These are phyloP conservation scores for Solanum hybrid DNA, from an alignment of 305 asterid species.

Conservation along the genomic window DNA sequence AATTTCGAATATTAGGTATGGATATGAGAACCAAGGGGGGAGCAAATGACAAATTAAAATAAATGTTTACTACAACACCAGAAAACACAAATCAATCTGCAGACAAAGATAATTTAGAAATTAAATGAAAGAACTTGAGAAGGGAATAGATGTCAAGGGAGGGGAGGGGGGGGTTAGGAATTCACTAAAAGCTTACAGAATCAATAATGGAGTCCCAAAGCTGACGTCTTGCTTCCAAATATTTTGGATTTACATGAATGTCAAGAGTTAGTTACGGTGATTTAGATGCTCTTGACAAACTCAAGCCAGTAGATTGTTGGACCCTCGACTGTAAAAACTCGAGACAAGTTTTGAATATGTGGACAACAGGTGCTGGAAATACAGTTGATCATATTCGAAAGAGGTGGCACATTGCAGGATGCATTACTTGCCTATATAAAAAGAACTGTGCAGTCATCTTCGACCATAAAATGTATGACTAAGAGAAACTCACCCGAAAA, in stretches of 20 bases:
- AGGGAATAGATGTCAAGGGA: background rate
- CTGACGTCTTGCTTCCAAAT: constrained; percentile 61
- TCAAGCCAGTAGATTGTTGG: constrained; percentile 47
- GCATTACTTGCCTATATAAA: constrained; percentile 58
- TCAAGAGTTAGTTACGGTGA: constrained; percentile 70
- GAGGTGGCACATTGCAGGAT: constrained; percentile 70
- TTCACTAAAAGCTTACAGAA: constrained; percentile 35
- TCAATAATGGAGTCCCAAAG: constrained; percentile 39
- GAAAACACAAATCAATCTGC: background rate
- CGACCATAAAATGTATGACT: background rate
- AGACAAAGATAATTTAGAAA: background rate
- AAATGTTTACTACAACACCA: background rate
- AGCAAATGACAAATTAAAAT: background rate
- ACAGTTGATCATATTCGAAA: constrained; percentile 74
- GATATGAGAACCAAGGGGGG: background rate
- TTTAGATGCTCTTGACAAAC: constrained; percentile 50
- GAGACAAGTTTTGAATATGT: constrained; percentile 57
- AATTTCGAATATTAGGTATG: background rate
- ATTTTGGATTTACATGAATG: constrained; percentile 78
- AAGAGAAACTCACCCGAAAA: background rate
- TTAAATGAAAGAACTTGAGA: background rate
- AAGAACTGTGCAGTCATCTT: background rate
- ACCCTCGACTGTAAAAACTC: constrained; percentile 44
- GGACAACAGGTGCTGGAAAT: constrained; percentile 59
- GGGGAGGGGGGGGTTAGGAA: background rate